Base-by-base conservation (phyloP, 75 land plant genomes). In the Selaginella moellendorffii region DNA sequence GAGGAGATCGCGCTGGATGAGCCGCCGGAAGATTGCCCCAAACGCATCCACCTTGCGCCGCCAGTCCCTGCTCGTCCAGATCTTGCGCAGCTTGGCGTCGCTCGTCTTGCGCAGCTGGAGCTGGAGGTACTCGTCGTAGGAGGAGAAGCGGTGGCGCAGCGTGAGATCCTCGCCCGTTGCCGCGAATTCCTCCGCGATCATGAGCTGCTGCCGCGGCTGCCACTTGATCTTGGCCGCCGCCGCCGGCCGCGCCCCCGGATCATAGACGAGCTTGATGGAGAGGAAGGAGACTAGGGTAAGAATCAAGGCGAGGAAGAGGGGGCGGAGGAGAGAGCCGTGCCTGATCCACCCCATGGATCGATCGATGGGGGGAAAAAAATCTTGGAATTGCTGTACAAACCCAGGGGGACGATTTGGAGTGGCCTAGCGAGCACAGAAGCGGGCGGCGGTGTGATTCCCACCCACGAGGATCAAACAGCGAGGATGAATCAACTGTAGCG, bases 61-160 rank as follows among this genome's bases (percentile, higher is more conserved):
- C 95, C 90, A 88, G 56, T 88, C 95, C 0, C 77, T 77, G 21
- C 80, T 86, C 0, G 75, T 75, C 95, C 95, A 88, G 24, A 88
- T 46, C 42, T 74, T 64, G 24, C 88, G 70, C 62, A 88, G 77
- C 51, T 65, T 80, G 1, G 84, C 77, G 72, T 85, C 72, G 9
- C 74, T 73, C 1, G 86, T 86, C 53, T 86, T 88, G 65, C 75
- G 80, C 66, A 88, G 75, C 59, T 88, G 90, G 51, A 69, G 71
- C 30, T 76, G 30, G 42, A 86, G 56, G 72, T 82, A 82, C 59
- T 78, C 69, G 1, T 80, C 76, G 77, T 85, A 88, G 25, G 86
- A 76, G 26, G 28, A 9, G 77, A 80, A 83, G 2, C 67, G 69
- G 24, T 64, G 78, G 26, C 92, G 81, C 69, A 81, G 75, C 1